Conservation (phyloP, 1,284 basidiomycete species). For the Cystobasidiaceae sp. region DNA sequence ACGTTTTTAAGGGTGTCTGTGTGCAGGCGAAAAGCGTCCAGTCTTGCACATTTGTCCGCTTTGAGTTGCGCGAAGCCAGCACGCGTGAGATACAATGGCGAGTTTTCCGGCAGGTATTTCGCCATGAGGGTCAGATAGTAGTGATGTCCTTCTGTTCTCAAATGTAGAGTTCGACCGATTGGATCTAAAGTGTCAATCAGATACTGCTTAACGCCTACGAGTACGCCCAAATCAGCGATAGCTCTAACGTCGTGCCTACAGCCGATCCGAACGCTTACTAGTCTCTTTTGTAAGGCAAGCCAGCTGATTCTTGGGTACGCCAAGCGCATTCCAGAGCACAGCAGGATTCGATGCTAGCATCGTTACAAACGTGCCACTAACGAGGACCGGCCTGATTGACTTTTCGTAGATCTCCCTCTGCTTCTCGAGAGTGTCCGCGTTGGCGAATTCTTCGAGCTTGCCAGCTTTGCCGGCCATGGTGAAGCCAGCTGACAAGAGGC, state of each 20-base stretch:
- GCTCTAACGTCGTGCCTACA: no score
- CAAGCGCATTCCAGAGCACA: slow-evolving; percentile 78
- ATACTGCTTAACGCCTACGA: slow-evolving; percentile 34
- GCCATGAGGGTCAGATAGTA: slow-evolving; percentile 53
- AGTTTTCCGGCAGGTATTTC: slow-evolving; percentile 44
- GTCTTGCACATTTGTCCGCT: slow-evolving; percentile 52
- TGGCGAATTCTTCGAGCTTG: slow-evolving; percentile 59
- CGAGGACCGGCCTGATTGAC: slow-evolving; percentile 59
- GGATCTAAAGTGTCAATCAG: slow-evolving; percentile 60
- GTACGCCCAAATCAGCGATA: no score
- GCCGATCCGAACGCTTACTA: no score
- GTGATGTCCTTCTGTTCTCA: slow-evolving; percentile 57
- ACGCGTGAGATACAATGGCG: slow-evolving; percentile 67
- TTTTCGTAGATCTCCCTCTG: slow-evolving; percentile 64
- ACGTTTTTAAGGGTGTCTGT: slow-evolving; percentile 72
- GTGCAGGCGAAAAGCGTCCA: slow-evolving; percentile 67
- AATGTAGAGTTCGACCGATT: slow-evolving; percentile 53
- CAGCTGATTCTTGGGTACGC: slow-evolving; percentile 71
- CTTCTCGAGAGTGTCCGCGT: slow-evolving; percentile 56
- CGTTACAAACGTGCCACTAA: slow-evolving; percentile 61
- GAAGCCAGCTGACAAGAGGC: slow-evolving; percentile 62
- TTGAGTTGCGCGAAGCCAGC: slow-evolving; percentile 60
- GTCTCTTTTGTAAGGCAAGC: slow-evolving; percentile 38
- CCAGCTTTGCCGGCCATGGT: slow-evolving; percentile 57
- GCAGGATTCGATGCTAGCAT: slow-evolving; percentile 41